Evolutionary conservation across 371 early-diverging fungal species (phyloP).

Genomic region (Paraphysoderma sedebokerense): DNA sequence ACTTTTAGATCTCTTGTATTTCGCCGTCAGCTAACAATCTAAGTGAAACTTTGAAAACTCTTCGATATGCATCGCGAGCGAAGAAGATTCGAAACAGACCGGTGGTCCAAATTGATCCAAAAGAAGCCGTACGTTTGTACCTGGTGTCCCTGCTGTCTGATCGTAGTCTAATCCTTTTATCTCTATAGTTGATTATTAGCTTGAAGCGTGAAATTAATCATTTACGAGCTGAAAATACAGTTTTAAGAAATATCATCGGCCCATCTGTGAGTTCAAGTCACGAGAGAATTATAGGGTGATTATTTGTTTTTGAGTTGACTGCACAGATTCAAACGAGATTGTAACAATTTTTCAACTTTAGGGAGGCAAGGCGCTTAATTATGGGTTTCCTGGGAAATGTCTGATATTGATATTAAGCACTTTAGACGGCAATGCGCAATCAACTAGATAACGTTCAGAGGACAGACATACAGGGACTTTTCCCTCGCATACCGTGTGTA

Average conservation of each 20-base stretch:
- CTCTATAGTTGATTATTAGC: slow-evolving; percentile 4
- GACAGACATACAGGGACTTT: too few species aligned
- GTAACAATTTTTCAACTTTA: background rate
- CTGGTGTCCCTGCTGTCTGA: too few species aligned
- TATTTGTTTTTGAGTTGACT: background rate
- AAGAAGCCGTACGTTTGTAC: too few species aligned
- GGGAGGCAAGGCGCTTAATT: background rate
- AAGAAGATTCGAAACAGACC: slow-evolving; percentile 10
- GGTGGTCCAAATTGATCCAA: slow-evolving; percentile 4
- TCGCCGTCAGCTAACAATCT: slow-evolving; percentile 8
- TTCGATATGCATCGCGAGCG: slow-evolving; percentile 22
- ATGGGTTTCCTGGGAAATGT: too few species aligned
- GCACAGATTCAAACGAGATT: background rate
- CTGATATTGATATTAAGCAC: too few species aligned
- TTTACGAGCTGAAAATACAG: slow-evolving; percentile 1
- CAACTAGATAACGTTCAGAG: too few species aligned
- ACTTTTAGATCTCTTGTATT: slow-evolving; percentile 21
- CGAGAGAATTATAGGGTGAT: background rate
- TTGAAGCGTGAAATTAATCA: background rate
- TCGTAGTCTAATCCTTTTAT: too few species aligned
- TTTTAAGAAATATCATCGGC: slow-evolving; percentile 1
- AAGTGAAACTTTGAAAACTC: slow-evolving; percentile 23
- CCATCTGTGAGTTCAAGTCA: background rate
- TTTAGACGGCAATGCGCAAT: too few species aligned
- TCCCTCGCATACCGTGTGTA: too few species aligned